These are phyloP conservation scores for Pugionium dolabratum DNA, from an alignment of 345 rosid genomes.

Conservation along the genomic window DNA sequence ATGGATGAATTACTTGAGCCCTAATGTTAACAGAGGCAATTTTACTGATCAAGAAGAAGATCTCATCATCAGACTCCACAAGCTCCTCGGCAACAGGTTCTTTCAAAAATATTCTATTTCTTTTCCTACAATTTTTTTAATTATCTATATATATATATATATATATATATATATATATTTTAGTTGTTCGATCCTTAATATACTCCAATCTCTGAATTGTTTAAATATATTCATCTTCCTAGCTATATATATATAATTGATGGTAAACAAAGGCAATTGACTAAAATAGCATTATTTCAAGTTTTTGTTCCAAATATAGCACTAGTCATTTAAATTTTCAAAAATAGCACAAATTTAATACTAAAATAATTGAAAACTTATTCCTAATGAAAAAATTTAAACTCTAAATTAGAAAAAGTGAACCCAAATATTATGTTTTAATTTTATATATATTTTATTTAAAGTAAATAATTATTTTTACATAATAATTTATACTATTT, in stretches of 20 bases:
- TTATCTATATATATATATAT: background rate
- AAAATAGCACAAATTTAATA: no score
- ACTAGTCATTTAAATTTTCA: no score
- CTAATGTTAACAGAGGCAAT: conserved; percentile 48
- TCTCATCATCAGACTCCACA: conserved; percentile 63
- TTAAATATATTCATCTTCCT: background rate
- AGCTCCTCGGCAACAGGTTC: conserved; percentile 69
- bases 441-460: no score
- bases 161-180: background rate
- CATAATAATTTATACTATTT: no score
- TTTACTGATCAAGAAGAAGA: conserved; percentile 62
- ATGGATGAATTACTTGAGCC: conserved; percentile 66
- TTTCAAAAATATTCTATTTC: background rate
- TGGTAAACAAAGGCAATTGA: no score
- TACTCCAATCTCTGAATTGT: conserved; percentile 19
- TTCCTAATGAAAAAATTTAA: no score
- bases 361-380: no score
- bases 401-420: no score
- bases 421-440: no score
- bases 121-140: background rate
- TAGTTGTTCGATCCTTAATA: background rate
- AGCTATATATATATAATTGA: background rate
- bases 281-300: no score
- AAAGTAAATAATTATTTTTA: no score
- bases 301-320: no score